These are phyloP conservation scores for Coemansia sp. DNA, from an alignment of 192 early-diverging fungal species.

Conservation along the genomic window DNA sequence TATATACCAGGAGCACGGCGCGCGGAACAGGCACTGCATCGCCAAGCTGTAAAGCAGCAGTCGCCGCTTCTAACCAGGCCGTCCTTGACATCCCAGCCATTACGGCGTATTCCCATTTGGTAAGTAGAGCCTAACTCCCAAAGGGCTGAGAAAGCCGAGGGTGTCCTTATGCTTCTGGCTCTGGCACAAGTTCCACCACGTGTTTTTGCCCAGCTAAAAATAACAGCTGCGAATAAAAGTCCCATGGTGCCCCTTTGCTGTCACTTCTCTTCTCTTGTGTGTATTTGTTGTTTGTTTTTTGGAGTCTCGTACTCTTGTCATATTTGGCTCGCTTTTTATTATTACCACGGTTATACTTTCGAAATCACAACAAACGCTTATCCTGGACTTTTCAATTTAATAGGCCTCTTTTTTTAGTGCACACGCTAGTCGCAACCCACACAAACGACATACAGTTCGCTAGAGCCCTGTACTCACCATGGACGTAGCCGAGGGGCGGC, in stretches of 20 bases:
- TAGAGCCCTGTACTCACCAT: neutral
- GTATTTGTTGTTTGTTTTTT: constrained; percentile 1
- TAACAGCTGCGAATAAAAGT: neutral
- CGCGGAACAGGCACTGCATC: neutral
- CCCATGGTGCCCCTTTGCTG: neutral
- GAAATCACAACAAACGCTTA: constrained; percentile 5
- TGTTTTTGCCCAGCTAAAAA: neutral
- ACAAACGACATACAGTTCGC: neutral
- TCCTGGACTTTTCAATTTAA: neutral
- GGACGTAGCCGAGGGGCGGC: neutral
- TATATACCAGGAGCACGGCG: neutral
- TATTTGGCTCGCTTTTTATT: neutral
- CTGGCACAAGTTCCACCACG: constrained; percentile 1
- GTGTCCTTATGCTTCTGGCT: neutral
- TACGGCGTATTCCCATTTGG: neutral
- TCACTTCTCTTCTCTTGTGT: neutral
- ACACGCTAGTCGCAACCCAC: neutral
- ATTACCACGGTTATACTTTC: neutral
- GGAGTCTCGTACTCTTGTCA: neutral
- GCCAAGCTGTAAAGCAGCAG: constrained; percentile 1
- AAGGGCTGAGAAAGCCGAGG: neutral
- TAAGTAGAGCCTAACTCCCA: neutral
- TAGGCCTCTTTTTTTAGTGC: neutral
- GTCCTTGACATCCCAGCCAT: neutral
- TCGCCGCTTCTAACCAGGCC: neutral